phyloP scores from a whole-genome alignment of 2,329 filamentous ascomycete genomes.

The Myriosclerotinia curreyana region DNA sequence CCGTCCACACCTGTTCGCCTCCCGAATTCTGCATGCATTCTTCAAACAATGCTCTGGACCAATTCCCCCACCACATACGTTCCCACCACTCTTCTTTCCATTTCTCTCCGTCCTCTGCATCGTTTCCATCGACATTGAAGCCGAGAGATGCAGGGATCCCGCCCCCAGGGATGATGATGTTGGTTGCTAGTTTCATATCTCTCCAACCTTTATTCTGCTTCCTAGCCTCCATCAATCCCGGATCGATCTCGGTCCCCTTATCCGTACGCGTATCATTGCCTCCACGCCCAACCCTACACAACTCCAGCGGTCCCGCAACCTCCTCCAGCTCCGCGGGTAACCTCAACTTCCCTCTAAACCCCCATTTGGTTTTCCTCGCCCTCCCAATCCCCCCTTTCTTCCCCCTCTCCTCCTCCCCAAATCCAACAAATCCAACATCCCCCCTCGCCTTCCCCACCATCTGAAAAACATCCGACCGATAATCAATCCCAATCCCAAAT shows the following conservation, averaged over 20 bases:
- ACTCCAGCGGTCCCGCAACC: background rate
- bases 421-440: background rate
- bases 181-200: background rate
- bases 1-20: background rate
- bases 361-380: background rate
- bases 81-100: background rate
- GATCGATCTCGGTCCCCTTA: background rate
- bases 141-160: background rate
- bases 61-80: slow-evolving; percentile 5
- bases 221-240: background rate
- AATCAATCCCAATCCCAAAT: slow-evolving; percentile 15
- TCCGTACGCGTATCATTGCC: too few species aligned
- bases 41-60: background rate
- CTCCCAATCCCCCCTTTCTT: background rate
- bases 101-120: background rate
- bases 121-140: background rate
- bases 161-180: background rate
- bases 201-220: background rate
- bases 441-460: background rate
- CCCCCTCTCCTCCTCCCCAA: background rate
- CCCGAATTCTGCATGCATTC: background rate
- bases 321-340: background rate
- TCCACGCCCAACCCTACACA: background rate
- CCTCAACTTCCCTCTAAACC: background rate
- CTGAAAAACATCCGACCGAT: background rate